Conservation (phyloP, 768 basidiomycete species). For the Mycena polygramma region DNA sequence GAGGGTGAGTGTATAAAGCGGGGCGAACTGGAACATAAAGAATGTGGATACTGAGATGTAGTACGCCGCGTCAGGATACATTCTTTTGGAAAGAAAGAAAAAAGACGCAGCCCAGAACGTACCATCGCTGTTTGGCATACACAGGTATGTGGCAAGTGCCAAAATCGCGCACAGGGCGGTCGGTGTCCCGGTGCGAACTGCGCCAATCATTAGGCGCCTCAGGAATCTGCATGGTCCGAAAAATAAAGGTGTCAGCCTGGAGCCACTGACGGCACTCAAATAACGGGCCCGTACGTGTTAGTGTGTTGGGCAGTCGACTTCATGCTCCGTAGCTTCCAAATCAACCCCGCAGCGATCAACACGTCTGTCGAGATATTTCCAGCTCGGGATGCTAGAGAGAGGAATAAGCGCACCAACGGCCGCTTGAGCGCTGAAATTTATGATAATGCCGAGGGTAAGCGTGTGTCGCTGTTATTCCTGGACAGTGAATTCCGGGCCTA, state of each 20-base stretch:
- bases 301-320: constrained; percentile 7
- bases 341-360: neutral
- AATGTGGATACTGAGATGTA: too few relatives aligned
- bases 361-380: neutral
- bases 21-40: too few relatives aligned
- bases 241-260: too few relatives aligned
- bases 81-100: neutral
- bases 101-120: neutral
- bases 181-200: neutral
- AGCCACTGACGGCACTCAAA: too few relatives aligned
- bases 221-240: neutral
- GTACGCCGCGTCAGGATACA: too few relatives aligned
- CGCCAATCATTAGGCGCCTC: constrained; percentile 4
- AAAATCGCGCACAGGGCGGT: constrained; percentile 9
- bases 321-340: constrained; percentile 16
- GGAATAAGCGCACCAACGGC: too few relatives aligned
- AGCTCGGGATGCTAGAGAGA: too few relatives aligned
- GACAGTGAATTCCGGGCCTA: too few relatives aligned
- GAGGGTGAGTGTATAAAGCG: too few relatives aligned
- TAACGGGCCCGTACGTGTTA: neutral
- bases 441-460: too few relatives aligned
- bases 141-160: neutral
- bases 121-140: constrained; percentile 15
- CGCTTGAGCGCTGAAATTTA: too few relatives aligned
- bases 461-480: too few relatives aligned